phyloP scores from a whole-genome alignment of 352 stramenopile genomes.

The Pythium biforme region DNA sequence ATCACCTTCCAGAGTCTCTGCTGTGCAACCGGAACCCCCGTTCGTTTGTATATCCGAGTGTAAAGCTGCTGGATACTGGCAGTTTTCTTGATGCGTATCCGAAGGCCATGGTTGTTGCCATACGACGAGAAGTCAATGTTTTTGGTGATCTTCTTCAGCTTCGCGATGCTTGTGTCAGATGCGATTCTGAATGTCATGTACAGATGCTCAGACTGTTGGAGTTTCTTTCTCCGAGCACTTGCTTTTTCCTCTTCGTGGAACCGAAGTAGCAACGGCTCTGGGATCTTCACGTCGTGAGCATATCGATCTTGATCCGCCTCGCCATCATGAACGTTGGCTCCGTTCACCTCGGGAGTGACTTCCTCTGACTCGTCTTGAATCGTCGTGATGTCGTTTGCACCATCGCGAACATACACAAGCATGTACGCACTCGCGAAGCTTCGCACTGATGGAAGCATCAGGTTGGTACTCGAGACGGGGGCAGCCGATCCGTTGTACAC shows the following conservation, averaged over 20 bases:
- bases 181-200: constrained; percentile 81
- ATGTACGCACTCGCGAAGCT: constrained; percentile 88
- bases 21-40: constrained; percentile 55
- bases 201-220: constrained; percentile 79
- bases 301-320: constrained; percentile 4
- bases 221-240: constrained; percentile 64
- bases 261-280: constrained; percentile 47
- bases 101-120: constrained; percentile 52
- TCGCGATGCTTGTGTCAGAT: constrained; percentile 63
- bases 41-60: constrained; percentile 53
- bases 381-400: constrained; percentile 61
- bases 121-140: constrained; percentile 78
- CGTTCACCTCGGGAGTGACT: background rate
- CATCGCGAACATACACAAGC: constrained; percentile 85
- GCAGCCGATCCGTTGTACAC: constrained; percentile 4
- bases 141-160: constrained; percentile 75
- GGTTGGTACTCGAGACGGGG: constrained; percentile 24
- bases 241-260: constrained; percentile 83
- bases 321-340: background rate
- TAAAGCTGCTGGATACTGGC: constrained; percentile 70
- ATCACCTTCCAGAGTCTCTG: constrained; percentile 87
- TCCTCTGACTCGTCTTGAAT: constrained; percentile 37
- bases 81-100: constrained; percentile 64
- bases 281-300: constrained; percentile 46
- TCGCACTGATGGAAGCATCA: constrained; percentile 53